These are phyloP conservation scores for Lentinus tigrinus DNA, from an alignment of 768 basidiomycete genomes.

Conservation along the genomic window DNA sequence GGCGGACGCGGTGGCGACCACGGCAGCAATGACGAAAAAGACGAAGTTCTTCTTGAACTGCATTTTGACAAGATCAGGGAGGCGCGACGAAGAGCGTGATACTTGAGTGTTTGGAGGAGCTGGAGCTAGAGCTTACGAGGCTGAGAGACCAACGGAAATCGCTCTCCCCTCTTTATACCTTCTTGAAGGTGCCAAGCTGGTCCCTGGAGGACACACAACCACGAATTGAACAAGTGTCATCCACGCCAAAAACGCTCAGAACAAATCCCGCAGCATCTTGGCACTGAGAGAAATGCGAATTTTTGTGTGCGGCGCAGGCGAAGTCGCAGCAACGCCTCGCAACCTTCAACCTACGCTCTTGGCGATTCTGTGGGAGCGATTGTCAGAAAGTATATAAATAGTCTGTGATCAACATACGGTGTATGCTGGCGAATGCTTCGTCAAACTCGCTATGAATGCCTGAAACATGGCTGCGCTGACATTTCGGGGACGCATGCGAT, in stretches of 20 bases:
- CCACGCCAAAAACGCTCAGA: neutral
- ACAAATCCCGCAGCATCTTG: neutral
- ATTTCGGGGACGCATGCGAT: neutral
- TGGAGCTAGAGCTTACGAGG: slow-evolving; percentile 4
- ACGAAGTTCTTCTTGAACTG: slow-evolving; percentile 37
- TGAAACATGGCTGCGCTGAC: neutral
- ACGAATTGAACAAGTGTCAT: neutral
- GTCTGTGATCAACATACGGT: too few species aligned
- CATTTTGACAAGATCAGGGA: slow-evolving; percentile 19
- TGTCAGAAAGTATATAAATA: neutral
- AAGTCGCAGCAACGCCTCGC: neutral
- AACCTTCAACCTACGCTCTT: neutral
- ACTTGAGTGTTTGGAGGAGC: neutral
- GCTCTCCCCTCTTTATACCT: neutral
- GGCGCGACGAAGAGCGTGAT: neutral
- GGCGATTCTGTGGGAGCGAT: neutral
- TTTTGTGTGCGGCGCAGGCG: neutral
- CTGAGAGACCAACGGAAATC: neutral
- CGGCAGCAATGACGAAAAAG: slow-evolving; percentile 33
- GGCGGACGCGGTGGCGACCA: slow-evolving; percentile 30
- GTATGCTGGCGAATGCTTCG: neutral
- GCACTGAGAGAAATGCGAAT: neutral
- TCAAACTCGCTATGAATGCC: neutral
- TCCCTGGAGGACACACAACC: neutral
- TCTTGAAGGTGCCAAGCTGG: neutral